Base-by-base conservation (phyloP, 2,329 filamentous ascomycete genomes). In the Ophiocordyceps robertsii region DNA sequence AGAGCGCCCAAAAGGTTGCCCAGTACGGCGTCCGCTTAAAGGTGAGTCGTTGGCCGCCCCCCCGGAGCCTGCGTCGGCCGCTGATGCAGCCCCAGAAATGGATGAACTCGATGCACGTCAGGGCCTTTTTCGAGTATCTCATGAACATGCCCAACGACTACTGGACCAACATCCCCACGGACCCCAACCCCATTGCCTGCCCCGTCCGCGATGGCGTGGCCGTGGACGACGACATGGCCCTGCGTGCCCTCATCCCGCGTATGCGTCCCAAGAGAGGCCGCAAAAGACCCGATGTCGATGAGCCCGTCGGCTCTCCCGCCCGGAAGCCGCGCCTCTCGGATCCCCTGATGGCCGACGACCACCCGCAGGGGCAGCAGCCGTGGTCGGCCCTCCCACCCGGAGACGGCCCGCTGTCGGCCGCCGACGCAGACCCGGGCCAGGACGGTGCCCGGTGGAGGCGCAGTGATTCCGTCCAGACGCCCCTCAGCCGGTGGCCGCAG, bases 41-140 rank as follows among this genome's bases (percentile, higher is more conserved):
- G 77, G 85, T 89, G 63, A 55, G 63, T 32, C n/a, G 30, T 3
- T 13, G 13, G 9, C 24, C 10, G 17, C 16, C 9, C 6, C 12
- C 14, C 12, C 16, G 7, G n/a, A n/a, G n/a, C n/a, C 6, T 16
- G 3, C 33, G 13, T 10, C 8, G 6, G 4, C 11, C 11, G 29
- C 32, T 35, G 12, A 41, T 21, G 39, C 9, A 6, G 5, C 4
- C 13, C 9, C 53, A 85, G 84, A 81, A 90, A 56, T 95, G 89
- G 89, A 92, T 95, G 85, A 86, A 87, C 58, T 89, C 88, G 6
- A 90, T 94, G 83, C 89, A 95, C 58, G 79, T 95, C 41, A 86
- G 94, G 67, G 84, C 87, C 11, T 95, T 95, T 59, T 95, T 95
- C 55, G 87, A 94, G 58, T 95, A 87, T 58, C 75, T 93, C 17